A percentile compares a stretch with the other conserved stretches of the same genome.
Conservation (phyloP, 176 grass and related monocot genomes). For the Avena atlantica region DNA sequence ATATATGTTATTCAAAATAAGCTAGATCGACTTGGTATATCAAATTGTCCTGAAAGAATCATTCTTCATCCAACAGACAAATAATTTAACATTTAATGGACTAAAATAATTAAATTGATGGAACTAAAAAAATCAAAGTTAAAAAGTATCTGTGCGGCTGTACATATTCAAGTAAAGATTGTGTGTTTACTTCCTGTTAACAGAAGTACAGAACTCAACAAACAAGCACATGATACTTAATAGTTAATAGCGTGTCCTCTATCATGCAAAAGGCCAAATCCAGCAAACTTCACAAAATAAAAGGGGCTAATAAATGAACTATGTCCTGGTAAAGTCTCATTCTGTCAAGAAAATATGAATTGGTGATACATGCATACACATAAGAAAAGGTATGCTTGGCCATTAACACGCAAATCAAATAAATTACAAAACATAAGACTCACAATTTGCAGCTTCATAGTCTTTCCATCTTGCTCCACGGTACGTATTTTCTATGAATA, state of each 20-base stretch:
- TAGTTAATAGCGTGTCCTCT: not conserved
- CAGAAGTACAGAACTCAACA: not conserved
- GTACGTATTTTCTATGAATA: conserved; percentile 72
- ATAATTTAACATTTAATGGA: not conserved
- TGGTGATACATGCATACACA: not conserved
- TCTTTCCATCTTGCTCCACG: conserved; percentile 88
- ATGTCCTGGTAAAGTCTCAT: not conserved
- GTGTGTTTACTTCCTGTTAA: not conserved
- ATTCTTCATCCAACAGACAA: not conserved
- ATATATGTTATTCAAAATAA: not conserved
- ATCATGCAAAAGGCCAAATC: not conserved
- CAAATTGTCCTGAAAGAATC: not conserved
- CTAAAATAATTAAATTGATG: not conserved
- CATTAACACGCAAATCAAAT: not conserved
- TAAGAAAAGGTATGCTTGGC: not conserved
- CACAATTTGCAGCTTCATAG: conserved; percentile 88
- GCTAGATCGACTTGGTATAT: not conserved
- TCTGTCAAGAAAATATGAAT: not conserved
- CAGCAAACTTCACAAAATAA: not conserved
- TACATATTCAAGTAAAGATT: not conserved
- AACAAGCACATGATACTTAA: not conserved
- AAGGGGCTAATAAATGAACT: not conserved
- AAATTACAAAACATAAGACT: conserved; percentile 45
- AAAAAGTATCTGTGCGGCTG: not conserved
- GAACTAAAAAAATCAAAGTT: not conserved